phyloP scores from a whole-genome alignment of 1,284 basidiomycete genomes.

The Trametes versicolor region DNA sequence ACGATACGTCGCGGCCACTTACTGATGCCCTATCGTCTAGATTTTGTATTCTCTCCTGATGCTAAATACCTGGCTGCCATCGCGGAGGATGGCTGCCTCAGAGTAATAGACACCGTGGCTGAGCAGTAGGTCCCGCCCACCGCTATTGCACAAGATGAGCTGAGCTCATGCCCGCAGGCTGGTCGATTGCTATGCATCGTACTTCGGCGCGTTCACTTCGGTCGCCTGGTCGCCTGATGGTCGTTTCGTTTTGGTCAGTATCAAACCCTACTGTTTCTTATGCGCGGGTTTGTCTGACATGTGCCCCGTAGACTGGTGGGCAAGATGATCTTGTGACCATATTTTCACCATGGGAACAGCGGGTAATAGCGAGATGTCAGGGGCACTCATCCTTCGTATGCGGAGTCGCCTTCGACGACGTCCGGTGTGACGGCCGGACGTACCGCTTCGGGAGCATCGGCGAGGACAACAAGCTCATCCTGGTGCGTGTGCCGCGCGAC shows the following conservation, averaged over 20 bases:
- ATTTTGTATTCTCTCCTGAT: constrained; percentile 92
- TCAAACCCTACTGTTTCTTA: neutral
- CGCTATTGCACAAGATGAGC: constrained; percentile 16
- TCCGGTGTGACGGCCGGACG: constrained; percentile 85
- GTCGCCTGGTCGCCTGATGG: constrained; percentile 96
- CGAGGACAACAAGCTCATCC: constrained; percentile 92
- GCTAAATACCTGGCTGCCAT: constrained; percentile 87
- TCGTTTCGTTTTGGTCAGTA: constrained; percentile 84
- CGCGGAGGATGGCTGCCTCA: constrained; percentile 88
- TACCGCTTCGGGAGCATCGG: constrained; percentile 94
- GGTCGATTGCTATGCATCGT: constrained; percentile 90
- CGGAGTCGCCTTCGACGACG: constrained; percentile 88
- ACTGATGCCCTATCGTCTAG: constrained; percentile 50
- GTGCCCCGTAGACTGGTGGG: constrained; percentile 68
- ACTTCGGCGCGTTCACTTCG: constrained; percentile 91
- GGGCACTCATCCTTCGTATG: constrained; percentile 97
- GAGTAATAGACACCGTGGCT: constrained; percentile 86
- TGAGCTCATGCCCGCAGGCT: constrained; percentile 57
- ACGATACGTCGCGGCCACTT: neutral
- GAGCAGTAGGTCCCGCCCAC: constrained; percentile 72
- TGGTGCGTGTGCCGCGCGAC: constrained; percentile 56
- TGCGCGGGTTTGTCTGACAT: neutral
- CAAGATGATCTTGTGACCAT: constrained; percentile 96
- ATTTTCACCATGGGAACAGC: constrained; percentile 90
- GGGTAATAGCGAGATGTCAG: constrained; percentile 95